phyloP scores from a whole-genome alignment of 73 alveolate species.

The Breviolum minutum region DNA sequence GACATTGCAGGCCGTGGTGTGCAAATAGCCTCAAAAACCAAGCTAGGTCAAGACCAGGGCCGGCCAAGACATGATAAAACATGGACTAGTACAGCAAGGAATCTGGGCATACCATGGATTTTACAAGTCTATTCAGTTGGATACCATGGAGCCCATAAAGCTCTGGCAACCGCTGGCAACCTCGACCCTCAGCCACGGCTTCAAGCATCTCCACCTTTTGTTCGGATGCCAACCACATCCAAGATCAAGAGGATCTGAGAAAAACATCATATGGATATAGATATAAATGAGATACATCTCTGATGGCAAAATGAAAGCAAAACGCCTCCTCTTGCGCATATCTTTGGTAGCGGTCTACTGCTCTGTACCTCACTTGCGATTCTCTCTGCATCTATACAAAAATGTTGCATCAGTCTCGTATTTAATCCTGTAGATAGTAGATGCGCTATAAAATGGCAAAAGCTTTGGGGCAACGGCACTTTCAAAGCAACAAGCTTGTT shows the following conservation, averaged over 20 bases:
- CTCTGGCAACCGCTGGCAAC: slow-evolving; percentile 30
- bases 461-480: slow-evolving; percentile 15
- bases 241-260: no score
- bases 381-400: no score
- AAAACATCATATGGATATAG: no score
- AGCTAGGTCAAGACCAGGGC: no score
- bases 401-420: background rate
- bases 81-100: background rate
- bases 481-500: slow-evolving; percentile 51
- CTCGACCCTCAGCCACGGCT: slow-evolving; percentile 13
- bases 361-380: slow-evolving; percentile 23
- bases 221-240: background rate
- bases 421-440: background rate
- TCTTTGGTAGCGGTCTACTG: slow-evolving; percentile 74
- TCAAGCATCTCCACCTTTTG: slow-evolving; percentile 48
- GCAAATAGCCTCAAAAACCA: slow-evolving; percentile 39
- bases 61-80: background rate
- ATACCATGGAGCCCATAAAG: slow-evolving; percentile 29
- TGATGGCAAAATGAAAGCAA: background rate
- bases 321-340: slow-evolving; percentile 77
- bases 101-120: background rate
- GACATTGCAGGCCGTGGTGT: slow-evolving; percentile 65
- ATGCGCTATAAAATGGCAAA: background rate
- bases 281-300: background rate
- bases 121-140: background rate